phyloP scores from a whole-genome alignment of 805 yeast genomes.

The Spathaspora arborariae region DNA sequence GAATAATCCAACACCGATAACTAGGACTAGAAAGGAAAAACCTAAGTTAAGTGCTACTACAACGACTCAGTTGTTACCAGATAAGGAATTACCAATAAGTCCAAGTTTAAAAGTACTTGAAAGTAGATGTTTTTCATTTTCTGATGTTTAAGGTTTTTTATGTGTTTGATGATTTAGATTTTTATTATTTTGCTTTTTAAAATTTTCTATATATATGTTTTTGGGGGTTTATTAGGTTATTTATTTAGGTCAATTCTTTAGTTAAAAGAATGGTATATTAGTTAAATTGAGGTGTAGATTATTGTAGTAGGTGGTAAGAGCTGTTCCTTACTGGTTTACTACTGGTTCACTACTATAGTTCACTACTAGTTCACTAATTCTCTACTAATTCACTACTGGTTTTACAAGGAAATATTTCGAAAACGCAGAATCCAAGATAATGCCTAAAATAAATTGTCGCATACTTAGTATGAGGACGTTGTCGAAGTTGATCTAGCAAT shows the following conservation, averaged over 20 bases:
- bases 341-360: too few relatives aligned
- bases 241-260: neutral
- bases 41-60: neutral
- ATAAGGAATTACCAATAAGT: slow-evolving; percentile 11
- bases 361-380: too few relatives aligned
- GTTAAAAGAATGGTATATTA: neutral
- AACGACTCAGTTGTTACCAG: neutral
- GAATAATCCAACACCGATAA: neutral
- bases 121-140: slow-evolving; percentile 24
- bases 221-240: neutral
- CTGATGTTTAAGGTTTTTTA: slow-evolving; percentile 11
- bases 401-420: slow-evolving; percentile 29
- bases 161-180: neutral
- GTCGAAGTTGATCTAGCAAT: slow-evolving; percentile 25
- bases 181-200: neutral
- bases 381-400: too few relatives aligned
- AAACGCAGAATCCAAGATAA: slow-evolving; percentile 35
- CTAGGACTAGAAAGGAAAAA: neutral
- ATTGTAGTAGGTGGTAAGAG: neutral
- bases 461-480: slow-evolving; percentile 34
- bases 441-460: slow-evolving; percentile 11
- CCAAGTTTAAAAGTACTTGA: slow-evolving; percentile 34
- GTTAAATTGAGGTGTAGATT: neutral
- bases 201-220: neutral
- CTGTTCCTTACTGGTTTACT: too few relatives aligned